Evolutionary conservation across 73 alveolate species (phyloP).

Genomic region (Effrenium voratum): DNA sequence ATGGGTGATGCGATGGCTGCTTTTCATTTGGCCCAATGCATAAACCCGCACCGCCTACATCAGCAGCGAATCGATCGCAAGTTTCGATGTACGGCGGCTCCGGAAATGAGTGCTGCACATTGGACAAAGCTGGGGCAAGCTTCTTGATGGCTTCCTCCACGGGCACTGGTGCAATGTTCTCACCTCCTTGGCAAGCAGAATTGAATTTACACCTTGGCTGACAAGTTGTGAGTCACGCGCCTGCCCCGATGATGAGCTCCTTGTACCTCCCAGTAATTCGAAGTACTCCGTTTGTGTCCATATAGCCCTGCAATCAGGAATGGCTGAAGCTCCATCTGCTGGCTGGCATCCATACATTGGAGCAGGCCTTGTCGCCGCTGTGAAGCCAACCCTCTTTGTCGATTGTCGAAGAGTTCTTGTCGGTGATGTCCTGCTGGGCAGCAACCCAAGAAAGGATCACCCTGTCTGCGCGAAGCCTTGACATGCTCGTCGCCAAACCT

Average conservation of each 20-base stretch:
- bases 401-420: slow-evolving; percentile 61
- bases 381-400: slow-evolving; percentile 93
- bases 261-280: slow-evolving; percentile 88
- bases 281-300: slow-evolving; percentile 86
- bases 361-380: slow-evolving; percentile 92
- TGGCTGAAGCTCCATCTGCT: background rate
- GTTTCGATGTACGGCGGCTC: background rate
- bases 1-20: no score
- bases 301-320: slow-evolving; percentile 39
- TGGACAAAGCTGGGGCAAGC: slow-evolving; percentile 70
- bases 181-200: no score
- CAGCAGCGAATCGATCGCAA: no score
- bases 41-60: no score
- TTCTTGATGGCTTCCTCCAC: slow-evolving; percentile 94
- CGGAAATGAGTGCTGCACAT: background rate
- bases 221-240: slow-evolving; percentile 6
- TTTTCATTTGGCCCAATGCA: no score
- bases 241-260: slow-evolving; percentile 96
- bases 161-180: slow-evolving; percentile 96
- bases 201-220: no score
- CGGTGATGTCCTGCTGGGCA: slow-evolving; percentile 55
- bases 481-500: slow-evolving; percentile 88
- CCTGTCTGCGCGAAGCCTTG: background rate
- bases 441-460: background rate
- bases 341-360: background rate